Evolutionary conservation across 1,284 basidiomycete species (phyloP).

Genomic region (Fomitopsis pinicola): DNA sequence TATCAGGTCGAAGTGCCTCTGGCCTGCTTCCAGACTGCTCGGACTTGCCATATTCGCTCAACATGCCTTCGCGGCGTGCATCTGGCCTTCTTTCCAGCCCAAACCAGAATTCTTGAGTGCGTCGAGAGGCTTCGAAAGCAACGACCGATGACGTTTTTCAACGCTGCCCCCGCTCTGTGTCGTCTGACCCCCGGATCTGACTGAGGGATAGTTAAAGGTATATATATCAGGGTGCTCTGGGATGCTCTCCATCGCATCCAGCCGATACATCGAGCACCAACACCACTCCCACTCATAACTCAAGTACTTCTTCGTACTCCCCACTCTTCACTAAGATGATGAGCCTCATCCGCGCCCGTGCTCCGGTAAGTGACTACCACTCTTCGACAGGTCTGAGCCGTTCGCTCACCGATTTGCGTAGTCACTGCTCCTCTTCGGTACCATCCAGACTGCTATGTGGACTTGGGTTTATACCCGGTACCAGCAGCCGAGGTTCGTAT

Average conservation of each 20-base stretch:
- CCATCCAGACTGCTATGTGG: constrained; percentile 2
- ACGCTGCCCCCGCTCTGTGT: neutral
- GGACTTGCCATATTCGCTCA: neutral
- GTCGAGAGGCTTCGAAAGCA: neutral
- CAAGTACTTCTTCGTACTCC: neutral
- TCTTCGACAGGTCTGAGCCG: neutral
- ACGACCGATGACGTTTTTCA: neutral
- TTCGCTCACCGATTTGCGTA: neutral
- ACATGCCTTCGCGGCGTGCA: neutral
- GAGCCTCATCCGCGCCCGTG: neutral
- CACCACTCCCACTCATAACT: neutral
- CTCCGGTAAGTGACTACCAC: neutral
- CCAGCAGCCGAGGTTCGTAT: neutral
- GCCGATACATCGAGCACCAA: neutral
- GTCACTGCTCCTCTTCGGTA: neutral
- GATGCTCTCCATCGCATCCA: neutral
- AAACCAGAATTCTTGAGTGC: neutral
- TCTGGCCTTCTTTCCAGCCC: constrained; percentile 2
- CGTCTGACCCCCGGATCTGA: neutral
- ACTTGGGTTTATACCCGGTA: neutral
- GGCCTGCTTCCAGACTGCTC: neutral
- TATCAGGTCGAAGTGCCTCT: neutral
- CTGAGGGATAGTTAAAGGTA: neutral
- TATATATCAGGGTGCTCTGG: neutral
- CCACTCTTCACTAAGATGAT: neutral